Percentiles rank a stretch among this genome's conserved stretches.
phyloP scores from a whole-genome alignment of 805 yeast species.

The Kurtzmaniella cleridarum region DNA sequence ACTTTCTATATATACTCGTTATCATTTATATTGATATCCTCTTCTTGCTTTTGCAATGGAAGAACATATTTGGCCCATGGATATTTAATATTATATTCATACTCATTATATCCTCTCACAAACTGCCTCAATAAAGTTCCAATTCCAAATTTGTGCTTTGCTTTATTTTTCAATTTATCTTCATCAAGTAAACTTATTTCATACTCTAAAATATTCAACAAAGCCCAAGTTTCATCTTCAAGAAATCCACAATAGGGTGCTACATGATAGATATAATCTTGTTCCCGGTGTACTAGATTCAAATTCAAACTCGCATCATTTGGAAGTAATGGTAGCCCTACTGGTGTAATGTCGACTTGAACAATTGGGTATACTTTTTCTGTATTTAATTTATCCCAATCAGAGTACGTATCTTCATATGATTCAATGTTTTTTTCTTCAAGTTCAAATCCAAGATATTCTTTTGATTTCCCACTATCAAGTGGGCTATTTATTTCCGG shows the following conservation, averaged over 20 bases:
- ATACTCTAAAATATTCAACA: slow-evolving; percentile 12
- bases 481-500: neutral
- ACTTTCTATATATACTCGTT: neutral
- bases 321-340: slow-evolving; percentile 10
- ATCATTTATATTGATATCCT: neutral
- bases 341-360: slow-evolving; percentile 7
- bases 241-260: slow-evolving; percentile 13
- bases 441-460: no score
- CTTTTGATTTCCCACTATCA: no score
- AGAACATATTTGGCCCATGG: slow-evolving; percentile 12
- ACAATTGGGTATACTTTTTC: slow-evolving; percentile 8
- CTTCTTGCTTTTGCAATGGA: no score
- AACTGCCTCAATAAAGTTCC: neutral
- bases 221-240: slow-evolving; percentile 9
- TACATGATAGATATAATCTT: slow-evolving; percentile 1
- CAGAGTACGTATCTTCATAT: no score
- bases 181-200: slow-evolving; percentile 9
- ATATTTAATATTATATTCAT: slow-evolving; percentile 8
- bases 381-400: no score
- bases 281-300: slow-evolving; percentile 2
- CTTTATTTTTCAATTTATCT: neutral
- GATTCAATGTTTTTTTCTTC: no score
- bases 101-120: slow-evolving; percentile 1
- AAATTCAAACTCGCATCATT: slow-evolving; percentile 6
- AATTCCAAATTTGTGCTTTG: neutral